Percentiles rank a stretch among this genome's conserved stretches.
Evolutionary conservation across 208 protist species (phyloP).

Genomic region (Trypanosoma conorhini): DNA sequence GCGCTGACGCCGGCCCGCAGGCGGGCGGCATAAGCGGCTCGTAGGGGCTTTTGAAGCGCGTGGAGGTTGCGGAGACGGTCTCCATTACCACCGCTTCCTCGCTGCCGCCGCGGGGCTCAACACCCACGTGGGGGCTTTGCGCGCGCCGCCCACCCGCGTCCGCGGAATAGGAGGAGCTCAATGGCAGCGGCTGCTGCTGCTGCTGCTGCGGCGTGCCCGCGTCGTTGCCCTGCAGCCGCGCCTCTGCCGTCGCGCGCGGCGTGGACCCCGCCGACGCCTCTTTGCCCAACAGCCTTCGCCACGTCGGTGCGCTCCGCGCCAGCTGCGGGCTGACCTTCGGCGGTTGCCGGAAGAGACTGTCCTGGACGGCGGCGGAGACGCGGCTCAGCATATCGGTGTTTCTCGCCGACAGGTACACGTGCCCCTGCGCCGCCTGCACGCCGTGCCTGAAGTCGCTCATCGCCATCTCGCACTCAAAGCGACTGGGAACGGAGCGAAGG

Average conservation of each 20-base stretch:
- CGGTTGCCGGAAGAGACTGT: conserved; percentile 40
- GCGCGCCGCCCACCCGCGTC: neutral
- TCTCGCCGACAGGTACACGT: conserved; percentile 16
- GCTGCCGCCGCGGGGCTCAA: neutral
- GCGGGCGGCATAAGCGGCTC: neutral
- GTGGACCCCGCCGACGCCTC: neutral
- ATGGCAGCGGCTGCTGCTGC: neutral
- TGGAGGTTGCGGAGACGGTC: conserved; percentile 1
- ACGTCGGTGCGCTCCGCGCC: conserved; percentile 21
- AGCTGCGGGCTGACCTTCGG: conserved; percentile 45
- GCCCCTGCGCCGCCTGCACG: conserved; percentile 32
- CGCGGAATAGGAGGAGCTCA: neutral
- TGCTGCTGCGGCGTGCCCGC: neutral
- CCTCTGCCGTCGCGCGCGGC: neutral
- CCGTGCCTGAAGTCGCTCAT: conserved; percentile 49
- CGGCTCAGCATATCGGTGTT: conserved; percentile 41
- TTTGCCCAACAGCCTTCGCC: conserved; percentile 14
- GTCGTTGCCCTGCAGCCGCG: neutral
- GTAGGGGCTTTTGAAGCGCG: conserved; percentile 19
- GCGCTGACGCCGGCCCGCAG: neutral
- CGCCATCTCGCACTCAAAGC: conserved; percentile 41
- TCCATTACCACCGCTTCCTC: conserved; percentile 15
- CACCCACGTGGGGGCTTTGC: neutral
- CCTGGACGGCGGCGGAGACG: conserved; percentile 46
- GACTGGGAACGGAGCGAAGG: conserved; percentile 61